A percentile compares a stretch with the other conserved stretches of the same genome.
Conservation (phyloP, 768 basidiomycete genomes). For the Mycena kentingensis region DNA sequence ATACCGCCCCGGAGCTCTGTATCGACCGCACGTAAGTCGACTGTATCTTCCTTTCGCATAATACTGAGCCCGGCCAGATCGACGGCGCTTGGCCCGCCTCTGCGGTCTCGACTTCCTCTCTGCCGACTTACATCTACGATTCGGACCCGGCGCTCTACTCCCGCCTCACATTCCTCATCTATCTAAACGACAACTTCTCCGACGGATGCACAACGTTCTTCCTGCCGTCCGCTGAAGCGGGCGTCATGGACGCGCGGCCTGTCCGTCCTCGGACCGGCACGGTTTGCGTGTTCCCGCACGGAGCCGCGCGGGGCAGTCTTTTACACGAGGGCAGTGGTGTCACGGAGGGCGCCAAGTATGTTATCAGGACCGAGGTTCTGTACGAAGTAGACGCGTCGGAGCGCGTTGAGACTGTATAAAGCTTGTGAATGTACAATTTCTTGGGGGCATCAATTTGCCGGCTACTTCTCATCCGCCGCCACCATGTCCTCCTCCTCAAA, state of each 20-base stretch:
- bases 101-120: slow-evolving; percentile 41
- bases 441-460: too few species aligned
- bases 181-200: slow-evolving; percentile 50
- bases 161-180: slow-evolving; percentile 51
- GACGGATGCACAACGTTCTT: slow-evolving; percentile 59
- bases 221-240: slow-evolving; percentile 44
- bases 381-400: slow-evolving; percentile 41
- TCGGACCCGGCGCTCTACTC: slow-evolving; percentile 49
- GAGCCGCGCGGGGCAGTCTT: slow-evolving; percentile 37
- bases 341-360: slow-evolving; percentile 38
- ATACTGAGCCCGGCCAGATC: slow-evolving; percentile 30
- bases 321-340: slow-evolving; percentile 45
- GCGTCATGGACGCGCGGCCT: slow-evolving; percentile 48
- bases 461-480: neutral
- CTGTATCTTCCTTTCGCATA: neutral
- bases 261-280: slow-evolving; percentile 51
- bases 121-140: slow-evolving; percentile 50
- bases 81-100: slow-evolving; percentile 59
- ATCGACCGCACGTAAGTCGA: slow-evolving; percentile 47
- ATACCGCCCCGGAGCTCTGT: slow-evolving; percentile 50
- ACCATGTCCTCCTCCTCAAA: neutral
- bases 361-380: slow-evolving; percentile 41
- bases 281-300: slow-evolving; percentile 52
- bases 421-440: too few species aligned
- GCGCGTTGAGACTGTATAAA: slow-evolving; percentile 26